Evolutionary conservation across 495 filamentous ascomycete species (phyloP).

Genomic region (Aspergillus nidulans): DNA sequence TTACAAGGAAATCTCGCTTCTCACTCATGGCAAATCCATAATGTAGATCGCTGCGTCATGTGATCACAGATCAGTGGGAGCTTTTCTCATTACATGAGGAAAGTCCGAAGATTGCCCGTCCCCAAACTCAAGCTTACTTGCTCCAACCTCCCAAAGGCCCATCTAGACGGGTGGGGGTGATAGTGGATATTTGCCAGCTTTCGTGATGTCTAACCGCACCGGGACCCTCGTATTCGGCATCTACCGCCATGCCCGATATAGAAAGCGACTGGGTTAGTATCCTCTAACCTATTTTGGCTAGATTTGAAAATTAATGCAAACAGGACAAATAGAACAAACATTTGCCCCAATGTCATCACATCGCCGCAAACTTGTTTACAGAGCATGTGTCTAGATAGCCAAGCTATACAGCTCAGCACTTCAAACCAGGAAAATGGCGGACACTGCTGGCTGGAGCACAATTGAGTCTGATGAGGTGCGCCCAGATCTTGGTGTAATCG

Average conservation of each 20-base stretch:
- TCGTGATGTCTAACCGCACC: background rate
- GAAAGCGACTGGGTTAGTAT: background rate
- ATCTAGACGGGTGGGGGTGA: background rate
- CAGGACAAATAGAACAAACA: background rate
- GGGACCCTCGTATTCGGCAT: conserved; percentile 7
- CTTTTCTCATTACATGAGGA: no score
- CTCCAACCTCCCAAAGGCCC: no score
- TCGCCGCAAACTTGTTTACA: background rate
- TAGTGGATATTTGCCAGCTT: no score
- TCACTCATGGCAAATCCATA: no score
- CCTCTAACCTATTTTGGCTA: background rate
- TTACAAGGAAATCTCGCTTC: no score
- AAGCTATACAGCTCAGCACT: background rate
- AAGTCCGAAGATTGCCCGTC: no score
- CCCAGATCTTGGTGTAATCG: background rate
- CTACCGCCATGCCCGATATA: conserved; percentile 2
- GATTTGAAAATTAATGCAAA: background rate
- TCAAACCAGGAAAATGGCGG: conserved; percentile 27
- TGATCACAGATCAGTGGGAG: no score
- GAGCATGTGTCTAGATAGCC: background rate
- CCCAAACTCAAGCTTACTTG: no score
- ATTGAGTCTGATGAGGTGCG: conserved; percentile 93
- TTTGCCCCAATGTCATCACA: background rate
- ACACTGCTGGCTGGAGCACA: conserved; percentile 61
- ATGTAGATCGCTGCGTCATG: no score